These are phyloP conservation scores for Hyphopichia wangnamkhiaoensis DNA, from an alignment of 1,139 yeast species.

Conservation along the genomic window DNA sequence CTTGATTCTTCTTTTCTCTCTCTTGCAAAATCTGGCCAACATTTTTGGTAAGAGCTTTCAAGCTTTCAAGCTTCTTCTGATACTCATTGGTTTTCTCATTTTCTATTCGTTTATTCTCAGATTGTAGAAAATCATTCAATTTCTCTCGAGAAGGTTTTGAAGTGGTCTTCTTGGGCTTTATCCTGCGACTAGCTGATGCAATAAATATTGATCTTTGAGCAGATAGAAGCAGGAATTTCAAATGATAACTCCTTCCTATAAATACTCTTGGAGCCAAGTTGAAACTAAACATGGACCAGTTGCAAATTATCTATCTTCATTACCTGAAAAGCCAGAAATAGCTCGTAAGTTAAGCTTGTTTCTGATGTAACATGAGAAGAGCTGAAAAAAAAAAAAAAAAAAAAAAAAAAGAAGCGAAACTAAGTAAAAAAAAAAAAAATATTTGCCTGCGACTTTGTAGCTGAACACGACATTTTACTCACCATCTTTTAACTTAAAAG, in stretches of 20 bases:
- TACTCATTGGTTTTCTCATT: background rate
- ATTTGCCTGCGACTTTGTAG: background rate
- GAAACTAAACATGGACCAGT: too few species aligned
- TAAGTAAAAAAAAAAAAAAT: too few species aligned
- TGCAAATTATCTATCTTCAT: too few species aligned
- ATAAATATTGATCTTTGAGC: conserved; percentile 12
- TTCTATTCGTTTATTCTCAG: background rate
- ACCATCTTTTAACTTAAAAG: background rate
- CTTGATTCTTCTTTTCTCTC: conserved; percentile 16
- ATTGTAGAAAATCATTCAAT: background rate
- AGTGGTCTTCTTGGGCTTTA: conserved; percentile 5
- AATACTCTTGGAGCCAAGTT: too few species aligned
- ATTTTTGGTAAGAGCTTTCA: conserved; percentile 20
- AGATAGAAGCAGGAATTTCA: too few species aligned
- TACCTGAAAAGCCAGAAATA: too few species aligned
- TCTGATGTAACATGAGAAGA: background rate
- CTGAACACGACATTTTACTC: background rate
- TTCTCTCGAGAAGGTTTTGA: background rate
- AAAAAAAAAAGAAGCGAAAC: background rate
- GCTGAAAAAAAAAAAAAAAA: background rate
- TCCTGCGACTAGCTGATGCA: conserved; percentile 3
- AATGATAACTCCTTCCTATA: background rate
- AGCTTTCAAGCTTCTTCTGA: conserved; percentile 11
- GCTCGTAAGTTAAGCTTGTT: too few species aligned
- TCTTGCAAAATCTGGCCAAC: conserved; percentile 23